A percentile compares a stretch with the other conserved stretches of the same genome.
Evolutionary conservation across 179 eudicot species (phyloP).

Genomic region (Silene noctiflora): DNA sequence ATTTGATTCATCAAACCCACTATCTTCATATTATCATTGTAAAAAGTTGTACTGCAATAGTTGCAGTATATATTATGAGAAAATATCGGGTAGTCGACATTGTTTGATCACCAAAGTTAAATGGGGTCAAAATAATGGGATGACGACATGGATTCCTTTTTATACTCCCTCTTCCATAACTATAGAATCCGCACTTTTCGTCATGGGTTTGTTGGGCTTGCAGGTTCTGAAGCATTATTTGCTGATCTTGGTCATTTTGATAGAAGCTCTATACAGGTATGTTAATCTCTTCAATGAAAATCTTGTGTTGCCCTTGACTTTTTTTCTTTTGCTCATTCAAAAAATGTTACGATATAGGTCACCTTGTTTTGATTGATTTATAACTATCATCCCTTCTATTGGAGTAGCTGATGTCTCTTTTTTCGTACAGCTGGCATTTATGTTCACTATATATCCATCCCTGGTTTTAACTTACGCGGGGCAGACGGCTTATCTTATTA

Average conservation of each 20-base stretch:
- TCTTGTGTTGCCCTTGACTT: too few relatives aligned
- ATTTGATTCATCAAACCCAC: too few relatives aligned
- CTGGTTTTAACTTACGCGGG: conserved; percentile 72
- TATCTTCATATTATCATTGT: too few relatives aligned
- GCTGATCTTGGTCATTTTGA: conserved; percentile 81
- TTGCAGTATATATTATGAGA: too few relatives aligned
- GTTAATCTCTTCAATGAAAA: conserved; percentile 1
- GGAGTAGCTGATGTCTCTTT: conserved; percentile 11
- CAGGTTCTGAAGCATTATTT: conserved; percentile 80
- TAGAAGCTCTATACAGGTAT: conserved; percentile 63
- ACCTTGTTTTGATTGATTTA: neutral
- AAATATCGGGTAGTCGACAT: too few relatives aligned
- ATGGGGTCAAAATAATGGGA: too few relatives aligned
- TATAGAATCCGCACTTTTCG: neutral
- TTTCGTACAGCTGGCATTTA: conserved; percentile 49
- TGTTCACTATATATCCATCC: conserved; percentile 57
- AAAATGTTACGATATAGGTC: neutral
- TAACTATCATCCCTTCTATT: neutral
- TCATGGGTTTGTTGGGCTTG: conserved; percentile 1
- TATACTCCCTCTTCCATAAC: too few relatives aligned
- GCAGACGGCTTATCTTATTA: conserved; percentile 64
- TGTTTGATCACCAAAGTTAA: too few relatives aligned
- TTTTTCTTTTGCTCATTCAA: neutral
- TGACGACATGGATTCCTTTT: too few relatives aligned
- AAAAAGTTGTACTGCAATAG: too few relatives aligned